Percentiles rank a stretch among this genome's conserved stretches.
Conservation (phyloP, 805 yeast species). For the Schwanniomyces yamadae region DNA sequence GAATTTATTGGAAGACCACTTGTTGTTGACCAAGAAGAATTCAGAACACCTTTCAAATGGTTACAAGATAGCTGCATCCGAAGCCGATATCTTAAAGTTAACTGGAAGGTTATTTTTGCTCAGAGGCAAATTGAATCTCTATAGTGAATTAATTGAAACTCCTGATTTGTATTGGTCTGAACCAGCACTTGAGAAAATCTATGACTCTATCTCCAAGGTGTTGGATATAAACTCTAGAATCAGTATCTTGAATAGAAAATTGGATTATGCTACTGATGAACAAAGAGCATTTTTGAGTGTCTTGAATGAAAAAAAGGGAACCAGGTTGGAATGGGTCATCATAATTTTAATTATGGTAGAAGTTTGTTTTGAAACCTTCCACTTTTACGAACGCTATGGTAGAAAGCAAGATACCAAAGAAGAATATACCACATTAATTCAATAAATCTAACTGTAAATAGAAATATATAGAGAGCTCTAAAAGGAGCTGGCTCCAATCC, state of each 20-base stretch:
- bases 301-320: conserved; percentile 70
- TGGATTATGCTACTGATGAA: conserved; percentile 90
- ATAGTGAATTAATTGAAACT: conserved; percentile 85
- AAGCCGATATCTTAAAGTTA: conserved; percentile 59
- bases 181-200: conserved; percentile 76
- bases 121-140: conserved; percentile 79
- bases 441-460: no score
- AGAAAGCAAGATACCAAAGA: conserved; percentile 1
- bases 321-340: conserved; percentile 85
- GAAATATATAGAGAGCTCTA: no score
- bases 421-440: neutral
- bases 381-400: conserved; percentile 58
- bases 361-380: conserved; percentile 76
- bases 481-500: no score
- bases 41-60: conserved; percentile 72
- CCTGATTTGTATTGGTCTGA: conserved; percentile 95
- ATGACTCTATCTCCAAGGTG: conserved; percentile 64
- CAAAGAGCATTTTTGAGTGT: conserved; percentile 74
- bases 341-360: conserved; percentile 81
- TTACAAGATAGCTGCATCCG: conserved; percentile 38
- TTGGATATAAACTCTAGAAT: conserved; percentile 79
- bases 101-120: conserved; percentile 76
- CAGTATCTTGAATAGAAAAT: conserved; percentile 73
- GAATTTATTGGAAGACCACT: conserved; percentile 64
- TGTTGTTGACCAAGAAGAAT: conserved; percentile 58